Base-by-base conservation (phyloP, 352 stramenopile species). In the Pythium myriotylum region DNA sequence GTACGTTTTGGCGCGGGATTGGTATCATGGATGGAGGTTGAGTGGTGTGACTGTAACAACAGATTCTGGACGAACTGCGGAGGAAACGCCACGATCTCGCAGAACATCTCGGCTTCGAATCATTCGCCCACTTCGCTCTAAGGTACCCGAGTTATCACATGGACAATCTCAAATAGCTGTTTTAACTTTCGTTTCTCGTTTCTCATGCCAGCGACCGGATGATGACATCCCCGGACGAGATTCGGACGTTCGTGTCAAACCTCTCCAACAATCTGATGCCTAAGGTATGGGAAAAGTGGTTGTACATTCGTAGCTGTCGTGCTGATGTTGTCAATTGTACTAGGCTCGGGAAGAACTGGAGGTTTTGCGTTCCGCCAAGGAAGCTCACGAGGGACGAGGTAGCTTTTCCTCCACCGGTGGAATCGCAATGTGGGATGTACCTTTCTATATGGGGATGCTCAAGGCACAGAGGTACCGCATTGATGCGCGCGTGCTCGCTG, bases 361-460 rank as follows among this genome's bases (percentile, higher is more conserved):
- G 27, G 53, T 89, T 27, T 58, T 96, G 26, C 47, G 88, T 9
- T 64, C 70, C 12, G 80, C 79, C 16, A 96, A 96, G 66, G 65
- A 77, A 14, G 63, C 69, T 9, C 70, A 88, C 41, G 84, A 94
- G 72, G 74, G 79, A 10, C 33, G 49, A 14, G 60, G 57, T 14
- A 67, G 66, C 13, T 4, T 4, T 4, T 14, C 27, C 9, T 54
- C 46, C 14, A 33, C 32, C 1, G 45, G 72, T 35, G 61, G 80
- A 0, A 71, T 99, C 5, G 79, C 95, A 63, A 91, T 96, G 67
- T 99, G 96, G 96, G 96, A 99, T 73, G 62, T 98, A 19, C 88
- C 90, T 3, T 98, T 96, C 77, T 98, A 98, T 70, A 96, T 94
- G 72, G 81, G 85, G 12, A 89, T 92, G 78, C 72, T 90, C 55